Base-by-base conservation (phyloP, 257 asterid genomes). In the Fraxinus cuspidata region DNA sequence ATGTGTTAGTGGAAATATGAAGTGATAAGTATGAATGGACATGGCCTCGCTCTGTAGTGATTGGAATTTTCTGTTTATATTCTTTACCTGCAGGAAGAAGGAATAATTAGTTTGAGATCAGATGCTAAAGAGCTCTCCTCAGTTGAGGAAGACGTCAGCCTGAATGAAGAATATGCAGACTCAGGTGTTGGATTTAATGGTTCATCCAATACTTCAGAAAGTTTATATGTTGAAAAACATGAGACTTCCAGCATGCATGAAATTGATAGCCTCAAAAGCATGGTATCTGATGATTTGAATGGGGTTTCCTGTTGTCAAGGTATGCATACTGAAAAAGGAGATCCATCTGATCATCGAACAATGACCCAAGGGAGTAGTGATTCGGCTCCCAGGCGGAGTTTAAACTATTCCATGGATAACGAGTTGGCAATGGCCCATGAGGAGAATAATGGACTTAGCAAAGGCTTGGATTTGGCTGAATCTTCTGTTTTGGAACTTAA, bases 201-300 rank as follows among this genome's bases (percentile, higher is more conserved):
- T 79, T 95, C 97, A 28, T 95, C 98, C 73, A 89, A 87, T 83
- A 87, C 97, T 67, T 96, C 99, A 1, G 99, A 80, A 83, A 92
- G 97, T 82, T 80, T 93, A 32, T 90, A 85, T 71, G 89, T 95
- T 31, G 99, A 92, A 79, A 96, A 88, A 83, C 91, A 85, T 23
- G 95, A 94, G 68, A 74, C 76, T 58, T 87, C 87, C 69, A 79
- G 85, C 76, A 75, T 79, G 37, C 88, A 84, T 69, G 96, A 87
- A 40, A 71, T 74, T 38, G 92, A 90, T 76, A 84, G 87, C 84
- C 83, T 81, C 72, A 88, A 83, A 85, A 84, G 88, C 75, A 77
- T 86, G 67, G 40, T 66, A 34, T 79, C 89, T 19, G 89, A 85
- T 37, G 91, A 88, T 74, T 77, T 69, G 51, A 80, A 81, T 76